A percentile compares a stretch with the other conserved stretches of the same genome.
Conservation (phyloP, 2,329 filamentous ascomycete species). For the Cytospora mali region DNA sequence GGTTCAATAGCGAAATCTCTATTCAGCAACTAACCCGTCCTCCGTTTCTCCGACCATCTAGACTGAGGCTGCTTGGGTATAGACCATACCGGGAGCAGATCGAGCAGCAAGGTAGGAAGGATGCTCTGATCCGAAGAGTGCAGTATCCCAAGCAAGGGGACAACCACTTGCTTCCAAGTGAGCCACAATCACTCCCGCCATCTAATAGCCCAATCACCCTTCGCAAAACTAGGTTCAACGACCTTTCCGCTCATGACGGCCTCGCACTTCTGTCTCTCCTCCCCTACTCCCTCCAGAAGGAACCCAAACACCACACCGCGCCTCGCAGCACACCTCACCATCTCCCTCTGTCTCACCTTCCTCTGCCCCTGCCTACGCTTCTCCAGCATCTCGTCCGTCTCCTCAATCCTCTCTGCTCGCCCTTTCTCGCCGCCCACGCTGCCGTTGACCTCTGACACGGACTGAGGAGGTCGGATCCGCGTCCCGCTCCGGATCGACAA, state of each 20-base stretch:
- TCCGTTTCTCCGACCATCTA: background rate
- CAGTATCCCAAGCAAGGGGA: background rate
- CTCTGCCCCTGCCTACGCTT: slow-evolving; percentile 53
- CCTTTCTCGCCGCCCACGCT: slow-evolving; percentile 60
- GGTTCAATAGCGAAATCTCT: background rate
- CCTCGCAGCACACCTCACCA: slow-evolving; percentile 65
- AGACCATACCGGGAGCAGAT: background rate
- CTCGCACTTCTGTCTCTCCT: slow-evolving; percentile 52
- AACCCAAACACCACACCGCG: slow-evolving; percentile 61
- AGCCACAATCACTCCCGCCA: slow-evolving; percentile 51
- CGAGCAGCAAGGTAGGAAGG: background rate
- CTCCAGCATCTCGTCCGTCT: slow-evolving; percentile 53
- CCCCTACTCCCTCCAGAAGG: slow-evolving; percentile 26
- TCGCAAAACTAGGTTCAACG: slow-evolving; percentile 63
- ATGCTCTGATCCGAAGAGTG: background rate
- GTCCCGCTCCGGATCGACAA: slow-evolving; percentile 43
- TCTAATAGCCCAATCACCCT: slow-evolving; percentile 61
- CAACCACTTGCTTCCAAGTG: background rate
- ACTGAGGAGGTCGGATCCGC: slow-evolving; percentile 41
- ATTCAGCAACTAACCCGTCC: background rate
- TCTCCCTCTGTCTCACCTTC: slow-evolving; percentile 51
- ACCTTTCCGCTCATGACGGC: slow-evolving; percentile 61
- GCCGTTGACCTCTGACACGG: slow-evolving; percentile 54
- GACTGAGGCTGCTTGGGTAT: background rate
- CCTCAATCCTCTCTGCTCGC: slow-evolving; percentile 52